These are phyloP conservation scores for Vigna angularis DNA, from an alignment of 306 rosid genomes.

Conservation along the genomic window DNA sequence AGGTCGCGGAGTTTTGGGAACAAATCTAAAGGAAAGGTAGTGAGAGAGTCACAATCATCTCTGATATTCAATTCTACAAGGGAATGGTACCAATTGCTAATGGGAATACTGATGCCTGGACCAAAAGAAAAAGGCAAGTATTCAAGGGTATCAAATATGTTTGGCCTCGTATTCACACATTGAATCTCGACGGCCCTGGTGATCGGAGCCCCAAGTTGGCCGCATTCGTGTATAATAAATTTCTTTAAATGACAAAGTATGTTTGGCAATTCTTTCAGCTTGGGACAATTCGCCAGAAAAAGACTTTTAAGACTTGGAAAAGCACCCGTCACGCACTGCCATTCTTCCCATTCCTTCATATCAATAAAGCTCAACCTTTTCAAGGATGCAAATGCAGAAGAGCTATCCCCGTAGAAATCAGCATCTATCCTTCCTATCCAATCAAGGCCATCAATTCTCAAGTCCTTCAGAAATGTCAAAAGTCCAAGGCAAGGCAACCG, in stretches of 20 bases:
- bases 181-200: rapidly evolving
- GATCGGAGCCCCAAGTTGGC: too few species aligned
- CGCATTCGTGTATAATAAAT: too few species aligned
- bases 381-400: neutral
- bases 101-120: too few species aligned
- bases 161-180: neutral
- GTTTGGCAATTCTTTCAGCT: neutral
- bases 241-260: neutral
- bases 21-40: neutral
- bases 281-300: neutral
- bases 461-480: neutral
- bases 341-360: constrained; percentile 1
- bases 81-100: neutral
- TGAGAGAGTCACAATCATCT: neutral
- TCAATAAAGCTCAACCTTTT: neutral
- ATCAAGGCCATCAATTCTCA: neutral
- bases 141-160: neutral
- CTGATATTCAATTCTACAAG: rapidly evolving
- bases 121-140: rapidly evolving
- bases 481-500: neutral
- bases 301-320: neutral
- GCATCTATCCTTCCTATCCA: neutral
- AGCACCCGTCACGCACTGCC: neutral
- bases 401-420: neutral
- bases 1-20: neutral